Conservation (phyloP, 1,139 yeast species). For the Kodamaea derodonti region DNA sequence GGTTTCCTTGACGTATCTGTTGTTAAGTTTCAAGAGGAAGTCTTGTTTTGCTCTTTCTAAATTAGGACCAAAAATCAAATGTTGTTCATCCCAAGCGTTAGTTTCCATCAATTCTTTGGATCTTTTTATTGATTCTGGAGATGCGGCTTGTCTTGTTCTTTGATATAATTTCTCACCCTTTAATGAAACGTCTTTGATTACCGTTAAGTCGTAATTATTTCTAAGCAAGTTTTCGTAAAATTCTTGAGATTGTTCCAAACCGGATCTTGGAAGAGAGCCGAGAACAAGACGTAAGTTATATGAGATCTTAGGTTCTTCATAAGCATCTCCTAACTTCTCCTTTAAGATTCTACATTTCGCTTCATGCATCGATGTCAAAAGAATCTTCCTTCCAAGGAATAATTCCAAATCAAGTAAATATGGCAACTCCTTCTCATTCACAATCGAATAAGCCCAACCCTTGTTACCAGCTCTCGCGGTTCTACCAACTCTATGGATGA, state of each 20-base stretch:
- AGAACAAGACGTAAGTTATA: slow-evolving; percentile 76
- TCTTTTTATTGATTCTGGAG: slow-evolving; percentile 78
- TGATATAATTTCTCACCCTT: slow-evolving; percentile 88
- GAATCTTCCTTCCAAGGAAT: slow-evolving; percentile 79
- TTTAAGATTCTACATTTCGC: slow-evolving; percentile 51
- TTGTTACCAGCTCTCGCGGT: slow-evolving; percentile 98
- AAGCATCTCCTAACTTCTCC: slow-evolving; percentile 38
- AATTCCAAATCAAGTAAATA: slow-evolving; percentile 87
- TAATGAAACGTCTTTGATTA: slow-evolving; percentile 64
- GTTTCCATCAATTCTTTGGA: slow-evolving; percentile 74
- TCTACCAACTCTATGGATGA: slow-evolving; percentile 97
- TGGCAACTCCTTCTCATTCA: slow-evolving; percentile 82
- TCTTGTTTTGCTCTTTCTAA: slow-evolving; percentile 70
- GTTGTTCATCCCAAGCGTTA: slow-evolving; percentile 85
- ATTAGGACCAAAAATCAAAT: slow-evolving; percentile 70
- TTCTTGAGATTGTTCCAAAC: slow-evolving; percentile 71
- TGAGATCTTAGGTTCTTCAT: slow-evolving; percentile 52
- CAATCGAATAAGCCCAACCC: slow-evolving; percentile 96
- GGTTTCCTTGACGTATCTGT: slow-evolving; percentile 75
- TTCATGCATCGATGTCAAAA: slow-evolving; percentile 67
- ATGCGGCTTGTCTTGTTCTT: slow-evolving; percentile 84
- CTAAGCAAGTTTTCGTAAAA: slow-evolving; percentile 59
- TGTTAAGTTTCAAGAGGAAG: slow-evolving; percentile 65
- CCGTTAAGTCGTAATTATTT: slow-evolving; percentile 66
- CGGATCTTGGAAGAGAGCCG: slow-evolving; percentile 76